These are phyloP conservation scores for Chloris gayana DNA, from an alignment of 176 grass and related monocot genomes.

Conservation along the genomic window DNA sequence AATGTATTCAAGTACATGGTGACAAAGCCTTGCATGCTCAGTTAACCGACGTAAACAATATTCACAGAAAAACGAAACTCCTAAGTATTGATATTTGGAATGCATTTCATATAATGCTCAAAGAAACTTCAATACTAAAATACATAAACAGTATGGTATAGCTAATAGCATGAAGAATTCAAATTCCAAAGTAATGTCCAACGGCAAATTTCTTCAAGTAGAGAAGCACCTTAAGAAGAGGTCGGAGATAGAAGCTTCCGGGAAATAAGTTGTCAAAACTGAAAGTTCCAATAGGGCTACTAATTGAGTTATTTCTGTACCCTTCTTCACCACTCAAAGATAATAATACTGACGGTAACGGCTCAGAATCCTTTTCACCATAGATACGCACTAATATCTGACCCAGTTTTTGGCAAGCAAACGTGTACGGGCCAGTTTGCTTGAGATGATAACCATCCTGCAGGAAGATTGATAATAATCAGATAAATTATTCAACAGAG, in stretches of 20 bases:
- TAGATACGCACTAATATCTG: slow-evolving; percentile 68
- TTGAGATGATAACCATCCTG: slow-evolving; percentile 86
- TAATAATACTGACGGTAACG: slow-evolving; percentile 79
- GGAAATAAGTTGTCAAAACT: slow-evolving; percentile 88
- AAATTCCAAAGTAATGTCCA: neutral
- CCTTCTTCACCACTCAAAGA: slow-evolving; percentile 96
- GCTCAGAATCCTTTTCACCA: slow-evolving; percentile 61
- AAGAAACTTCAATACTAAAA: slow-evolving; percentile 32
- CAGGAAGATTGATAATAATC: slow-evolving; percentile 28
- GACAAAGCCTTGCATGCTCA: neutral
- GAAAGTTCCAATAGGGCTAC: slow-evolving; percentile 77
- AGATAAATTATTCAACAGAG: slow-evolving; percentile 42
- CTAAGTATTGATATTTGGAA: neutral
- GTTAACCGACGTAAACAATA: slow-evolving; percentile 27
- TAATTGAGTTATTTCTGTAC: slow-evolving; percentile 95
- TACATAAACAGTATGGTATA: slow-evolving; percentile 4
- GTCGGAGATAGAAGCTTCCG: slow-evolving; percentile 91
- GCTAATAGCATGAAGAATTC: neutral
- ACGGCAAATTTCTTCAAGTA: slow-evolving; percentile 3
- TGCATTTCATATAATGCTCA: neutral
- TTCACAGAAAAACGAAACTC: slow-evolving; percentile 16
- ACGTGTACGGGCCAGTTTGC: slow-evolving; percentile 67
- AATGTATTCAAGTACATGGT: neutral
- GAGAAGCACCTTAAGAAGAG: slow-evolving; percentile 78
- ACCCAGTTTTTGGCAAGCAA: slow-evolving; percentile 88